A percentile compares a stretch with the other conserved stretches of the same genome.
These are phyloP conservation scores for Cercospora sojina DNA, from an alignment of 2,329 filamentous ascomycete genomes.

Conservation along the genomic window DNA sequence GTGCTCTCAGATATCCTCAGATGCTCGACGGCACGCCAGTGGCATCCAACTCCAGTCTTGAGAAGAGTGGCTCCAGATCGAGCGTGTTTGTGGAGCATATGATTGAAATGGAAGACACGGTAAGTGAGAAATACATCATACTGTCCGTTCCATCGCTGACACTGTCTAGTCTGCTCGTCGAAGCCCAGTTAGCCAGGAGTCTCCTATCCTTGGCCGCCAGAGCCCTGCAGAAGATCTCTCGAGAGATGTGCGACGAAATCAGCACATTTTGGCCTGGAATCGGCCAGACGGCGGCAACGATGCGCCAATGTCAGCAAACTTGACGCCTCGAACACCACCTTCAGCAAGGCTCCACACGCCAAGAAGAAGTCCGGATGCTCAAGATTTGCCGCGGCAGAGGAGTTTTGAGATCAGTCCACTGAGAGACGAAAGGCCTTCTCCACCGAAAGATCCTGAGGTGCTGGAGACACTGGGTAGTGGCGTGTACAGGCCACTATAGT, in stretches of 20 bases:
- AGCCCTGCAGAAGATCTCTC: not conserved
- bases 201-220: slow-evolving; percentile 9
- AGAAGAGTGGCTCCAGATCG: slow-evolving; percentile 13
- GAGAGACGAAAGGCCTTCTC: slow-evolving; percentile 1
- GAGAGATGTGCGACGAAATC: slow-evolving; percentile 1
- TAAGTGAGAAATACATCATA: slow-evolving; percentile 18
- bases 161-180: slow-evolving; percentile 5
- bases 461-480: slow-evolving; percentile 1
- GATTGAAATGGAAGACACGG: slow-evolving; percentile 26
- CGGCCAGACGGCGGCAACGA: slow-evolving; percentile 9
- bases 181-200: slow-evolving; percentile 10
- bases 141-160: slow-evolving; percentile 10
- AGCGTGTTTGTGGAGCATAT: slow-evolving; percentile 25
- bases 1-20: slow-evolving; percentile 19
- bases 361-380: slow-evolving; percentile 3
- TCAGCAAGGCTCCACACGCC: slow-evolving; percentile 12
- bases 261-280: slow-evolving; percentile 8
- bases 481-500: not conserved
- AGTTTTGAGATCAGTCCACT: slow-evolving; percentile 21
- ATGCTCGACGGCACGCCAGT: slow-evolving; percentile 23
- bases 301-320: slow-evolving; percentile 21
- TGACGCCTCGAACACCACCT: slow-evolving; percentile 26
- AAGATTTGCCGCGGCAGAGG: slow-evolving; percentile 8
- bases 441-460: not conserved
- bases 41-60: slow-evolving; percentile 6